Evolutionary conservation across 2,329 filamentous ascomycete species (phyloP), one percentile per base, ranked within the genome.

Genomic region (Furcasterigmium furcatum): DNA sequence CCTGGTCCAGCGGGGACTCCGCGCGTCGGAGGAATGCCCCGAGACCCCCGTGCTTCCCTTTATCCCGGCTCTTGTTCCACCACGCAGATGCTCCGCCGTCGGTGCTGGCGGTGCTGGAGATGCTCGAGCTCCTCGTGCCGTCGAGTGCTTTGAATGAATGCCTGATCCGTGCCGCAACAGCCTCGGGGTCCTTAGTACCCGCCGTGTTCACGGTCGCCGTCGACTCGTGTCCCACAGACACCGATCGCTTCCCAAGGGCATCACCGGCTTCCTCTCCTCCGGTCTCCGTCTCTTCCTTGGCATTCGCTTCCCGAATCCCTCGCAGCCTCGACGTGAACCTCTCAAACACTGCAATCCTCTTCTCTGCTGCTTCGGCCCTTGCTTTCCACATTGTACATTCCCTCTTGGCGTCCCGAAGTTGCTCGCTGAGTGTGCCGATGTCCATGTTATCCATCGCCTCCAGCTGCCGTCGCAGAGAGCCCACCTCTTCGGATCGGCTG

Each of bases 341-440:
- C 55, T 78, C 68, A 47, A 77, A 71, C 20, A 73, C 67, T 4
- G 68, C 65, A 16, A 82, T 57, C 41, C 74, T 68, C 48, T 63
- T 68, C 62, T 85, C 80, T 0, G 80, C 79, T 4, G 69, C 65
- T 54, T 80, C 71, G 0, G 82, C 82, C 25, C 78, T 66, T 25
- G 67, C 68, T 50, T 68, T 74, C 82, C 81, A 85, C 49, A 63
- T 68, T 24, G 63, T 55, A 27, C 65, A 57, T 39, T 78, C 73
- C 27, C 62, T 58, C 42, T 66, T 68, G 4, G 67, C 59, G 18
- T 64, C 61, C 18, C 71, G 60, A 38, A 84, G 55, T 51, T 77
- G 67, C 51, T 78, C 72, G 44, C 69, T 71, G 44, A 81, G 54
- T 5, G 66, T 68, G 2, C 71, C 70, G 14, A 74, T 55, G 36